phyloP scores from a whole-genome alignment of 2,329 filamentous ascomycete species.

The Sporothrix sp. region DNA sequence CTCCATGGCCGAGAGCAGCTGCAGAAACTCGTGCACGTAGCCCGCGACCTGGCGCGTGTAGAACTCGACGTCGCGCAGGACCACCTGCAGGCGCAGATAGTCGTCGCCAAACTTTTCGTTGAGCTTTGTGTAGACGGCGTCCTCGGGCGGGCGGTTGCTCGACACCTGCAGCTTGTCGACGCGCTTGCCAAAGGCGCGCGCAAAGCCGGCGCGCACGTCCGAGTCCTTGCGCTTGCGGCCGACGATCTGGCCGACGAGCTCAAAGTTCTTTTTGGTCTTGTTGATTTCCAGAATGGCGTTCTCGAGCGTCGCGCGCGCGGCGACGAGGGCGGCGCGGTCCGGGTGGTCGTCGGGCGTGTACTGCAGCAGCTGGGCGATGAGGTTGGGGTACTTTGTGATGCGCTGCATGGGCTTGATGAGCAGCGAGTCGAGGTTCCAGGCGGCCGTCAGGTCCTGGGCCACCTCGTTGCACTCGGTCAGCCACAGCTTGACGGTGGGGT shows the following conservation, averaged over 20 bases:
- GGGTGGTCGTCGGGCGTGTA: constrained; percentile 76
- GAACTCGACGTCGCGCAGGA: constrained; percentile 86
- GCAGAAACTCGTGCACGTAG: constrained; percentile 73
- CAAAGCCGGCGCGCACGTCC: constrained; percentile 72
- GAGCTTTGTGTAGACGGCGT: constrained; percentile 68
- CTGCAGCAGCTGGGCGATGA: constrained; percentile 71
- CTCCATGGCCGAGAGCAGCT: constrained; percentile 74
- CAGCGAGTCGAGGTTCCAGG: constrained; percentile 93
- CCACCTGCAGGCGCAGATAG: constrained; percentile 83
- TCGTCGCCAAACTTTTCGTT: constrained; percentile 86
- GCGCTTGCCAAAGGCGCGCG: constrained; percentile 81
- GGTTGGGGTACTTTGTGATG: constrained; percentile 83
- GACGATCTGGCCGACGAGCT: constrained; percentile 84
- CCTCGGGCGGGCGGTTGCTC: constrained; percentile 54
- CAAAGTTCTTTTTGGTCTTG: constrained; percentile 88
- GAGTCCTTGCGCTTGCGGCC: constrained; percentile 79
- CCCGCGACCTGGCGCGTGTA: constrained; percentile 74
- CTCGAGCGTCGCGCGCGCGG: constrained; percentile 45
- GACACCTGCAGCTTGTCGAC: constrained; percentile 73
- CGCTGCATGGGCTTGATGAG: constrained; percentile 95
- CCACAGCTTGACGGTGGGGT: constrained; percentile 67
- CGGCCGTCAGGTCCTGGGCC: constrained; percentile 81
- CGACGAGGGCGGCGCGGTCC: constrained; percentile 56
- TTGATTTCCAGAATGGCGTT: constrained; percentile 78
- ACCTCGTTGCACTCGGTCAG: constrained; percentile 86